Evolutionary conservation across 2,329 filamentous ascomycete genomes (phyloP).

Genomic region (Phialemonium atrogriseum): DNA sequence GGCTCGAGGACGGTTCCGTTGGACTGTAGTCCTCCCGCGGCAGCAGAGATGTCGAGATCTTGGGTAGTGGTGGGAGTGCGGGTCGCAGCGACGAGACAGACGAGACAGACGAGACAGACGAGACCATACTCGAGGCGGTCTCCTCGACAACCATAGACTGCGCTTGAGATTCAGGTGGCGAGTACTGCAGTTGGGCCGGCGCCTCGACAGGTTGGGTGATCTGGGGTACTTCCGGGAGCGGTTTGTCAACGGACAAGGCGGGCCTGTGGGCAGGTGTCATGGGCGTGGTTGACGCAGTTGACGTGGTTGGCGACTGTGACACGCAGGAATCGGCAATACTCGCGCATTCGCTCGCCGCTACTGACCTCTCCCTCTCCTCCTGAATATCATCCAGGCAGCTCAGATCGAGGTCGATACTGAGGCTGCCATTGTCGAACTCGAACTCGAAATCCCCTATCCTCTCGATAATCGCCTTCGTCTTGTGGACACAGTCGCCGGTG

Average conservation of each 20-base stretch:
- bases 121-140: slow-evolving; percentile 31
- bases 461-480: slow-evolving; percentile 78
- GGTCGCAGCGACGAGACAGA: slow-evolving; percentile 39
- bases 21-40: slow-evolving; percentile 40
- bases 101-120: slow-evolving; percentile 39
- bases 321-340: slow-evolving; percentile 29
- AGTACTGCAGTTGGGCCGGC: slow-evolving; percentile 14
- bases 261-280: slow-evolving; percentile 27
- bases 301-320: slow-evolving; percentile 17
- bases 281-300: slow-evolving; percentile 18
- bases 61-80: slow-evolving; percentile 47
- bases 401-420: slow-evolving; percentile 51
- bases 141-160: slow-evolving; percentile 32
- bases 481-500: slow-evolving; percentile 84
- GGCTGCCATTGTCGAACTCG: slow-evolving; percentile 52
- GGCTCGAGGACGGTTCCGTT: slow-evolving; percentile 31
- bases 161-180: slow-evolving; percentile 31
- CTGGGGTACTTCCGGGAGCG: slow-evolving; percentile 57
- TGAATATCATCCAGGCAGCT: slow-evolving; percentile 37
- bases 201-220: slow-evolving; percentile 33
- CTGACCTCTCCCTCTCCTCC: slow-evolving; percentile 21
- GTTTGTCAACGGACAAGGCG: slow-evolving; percentile 52
- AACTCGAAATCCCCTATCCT: slow-evolving; percentile 87
- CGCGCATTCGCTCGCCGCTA: slow-evolving; percentile 24
- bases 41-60: slow-evolving; percentile 43